A percentile compares a stretch with the other conserved stretches of the same genome.
Conservation (phyloP, 441 rosid genomes). For the Euphorbia celastroides region DNA sequence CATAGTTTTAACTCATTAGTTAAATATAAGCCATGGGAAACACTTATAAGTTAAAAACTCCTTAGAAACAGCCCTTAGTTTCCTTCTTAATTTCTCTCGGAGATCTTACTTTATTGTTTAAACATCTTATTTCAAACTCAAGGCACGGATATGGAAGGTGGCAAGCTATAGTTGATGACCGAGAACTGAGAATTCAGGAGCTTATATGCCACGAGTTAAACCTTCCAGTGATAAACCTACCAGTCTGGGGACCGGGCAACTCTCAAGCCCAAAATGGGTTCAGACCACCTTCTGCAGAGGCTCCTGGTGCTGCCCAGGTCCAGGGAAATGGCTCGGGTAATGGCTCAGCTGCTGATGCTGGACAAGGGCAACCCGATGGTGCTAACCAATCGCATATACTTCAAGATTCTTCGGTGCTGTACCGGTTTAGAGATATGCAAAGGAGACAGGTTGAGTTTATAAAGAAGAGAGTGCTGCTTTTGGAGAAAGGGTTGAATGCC, state of each 20-base stretch:
- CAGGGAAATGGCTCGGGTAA: constrained; percentile 44
- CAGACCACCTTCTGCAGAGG: constrained; percentile 37
- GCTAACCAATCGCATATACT: constrained; percentile 36
- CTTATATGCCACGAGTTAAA: constrained; percentile 83
- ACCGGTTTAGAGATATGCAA: constrained; percentile 91
- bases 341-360: constrained; percentile 38
- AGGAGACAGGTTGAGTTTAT: constrained; percentile 88
- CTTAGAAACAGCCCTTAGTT: no score
- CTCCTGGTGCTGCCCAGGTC: constrained; percentile 42
- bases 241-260: constrained; percentile 58
- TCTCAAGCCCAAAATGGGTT: constrained; percentile 62
- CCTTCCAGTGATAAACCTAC: constrained; percentile 64
- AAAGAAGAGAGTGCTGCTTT: constrained; percentile 89
- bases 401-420: constrained; percentile 47
- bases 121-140: constrained; percentile 19
- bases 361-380: constrained; percentile 46
- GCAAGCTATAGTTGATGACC: constrained; percentile 98
- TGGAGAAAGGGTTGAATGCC: constrained; percentile 79
- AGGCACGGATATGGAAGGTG: constrained; percentile 99
- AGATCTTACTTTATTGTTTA: constrained; percentile 8
- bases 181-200: constrained; percentile 79
- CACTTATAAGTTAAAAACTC: no score
- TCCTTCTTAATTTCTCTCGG: no score
- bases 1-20: no score
- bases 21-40: no score